Evolutionary conservation across 2,329 filamentous ascomycete genomes (phyloP).

Genomic region (Pseudogymnoascus destructans): DNA sequence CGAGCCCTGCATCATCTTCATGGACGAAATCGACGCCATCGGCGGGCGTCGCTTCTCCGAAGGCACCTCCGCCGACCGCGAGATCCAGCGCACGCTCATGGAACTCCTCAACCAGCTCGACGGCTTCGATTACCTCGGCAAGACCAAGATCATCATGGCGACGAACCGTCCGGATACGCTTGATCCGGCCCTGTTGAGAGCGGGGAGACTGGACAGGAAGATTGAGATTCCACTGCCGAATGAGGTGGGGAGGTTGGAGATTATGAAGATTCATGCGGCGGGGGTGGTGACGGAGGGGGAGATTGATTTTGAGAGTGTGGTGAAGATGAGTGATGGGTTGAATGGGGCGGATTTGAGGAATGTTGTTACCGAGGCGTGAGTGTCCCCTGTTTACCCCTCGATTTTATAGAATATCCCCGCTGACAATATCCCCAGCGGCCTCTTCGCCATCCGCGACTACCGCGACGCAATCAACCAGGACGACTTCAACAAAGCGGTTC

Average conservation of each 20-base stretch:
- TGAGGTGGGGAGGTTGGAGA: conserved; percentile 89
- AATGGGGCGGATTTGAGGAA: conserved; percentile 97
- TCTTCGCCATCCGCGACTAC: conserved; percentile 98
- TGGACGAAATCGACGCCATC: conserved; percentile 99
- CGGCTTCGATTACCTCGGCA: conserved; percentile 96
- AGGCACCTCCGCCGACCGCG: conserved; percentile 91
- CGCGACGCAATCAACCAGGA: conserved; percentile 93
- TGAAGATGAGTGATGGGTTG: conserved; percentile 98
- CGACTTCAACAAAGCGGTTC: conserved; percentile 97
- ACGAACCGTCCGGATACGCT: conserved; percentile 95
- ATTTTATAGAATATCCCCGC: conserved; percentile 12
- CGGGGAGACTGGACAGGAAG: conserved; percentile 89
- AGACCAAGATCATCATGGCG: conserved; percentile 99
- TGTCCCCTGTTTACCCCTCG: neutral
- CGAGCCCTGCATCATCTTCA: conserved; percentile 99
- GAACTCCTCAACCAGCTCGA: conserved; percentile 97
- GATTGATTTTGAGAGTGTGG: conserved; percentile 96
- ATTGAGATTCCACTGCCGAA: conserved; percentile 96
- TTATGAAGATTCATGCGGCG: conserved; percentile 91
- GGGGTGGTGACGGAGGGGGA: conserved; percentile 84
- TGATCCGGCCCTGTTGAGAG: conserved; percentile 82
- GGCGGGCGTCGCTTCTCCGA: conserved; percentile 93
- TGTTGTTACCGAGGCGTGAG: conserved; percentile 95
- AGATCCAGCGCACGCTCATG: conserved; percentile 98
- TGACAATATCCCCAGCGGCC: conserved; percentile 44